phyloP scores from a whole-genome alignment of 192 early-diverging fungal species.

The Helicostylum pulchrum region DNA sequence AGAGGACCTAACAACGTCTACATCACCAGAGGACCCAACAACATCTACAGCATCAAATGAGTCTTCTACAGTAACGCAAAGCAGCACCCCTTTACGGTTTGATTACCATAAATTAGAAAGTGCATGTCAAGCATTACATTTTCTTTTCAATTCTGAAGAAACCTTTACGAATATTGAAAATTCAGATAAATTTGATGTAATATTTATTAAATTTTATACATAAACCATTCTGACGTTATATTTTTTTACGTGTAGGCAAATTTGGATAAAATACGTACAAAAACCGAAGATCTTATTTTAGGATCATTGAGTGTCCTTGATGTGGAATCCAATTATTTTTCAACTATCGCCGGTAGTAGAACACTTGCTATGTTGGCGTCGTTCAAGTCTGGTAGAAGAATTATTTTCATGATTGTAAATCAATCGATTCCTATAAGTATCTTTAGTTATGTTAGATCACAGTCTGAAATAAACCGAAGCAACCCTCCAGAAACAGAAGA shows the following conservation, averaged over 20 bases:
- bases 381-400: background rate
- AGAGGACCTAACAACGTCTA: no score
- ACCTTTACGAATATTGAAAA: background rate
- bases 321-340: background rate
- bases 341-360: conserved; percentile 4
- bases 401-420: background rate
- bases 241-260: background rate
- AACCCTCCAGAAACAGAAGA: no score
- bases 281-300: background rate
- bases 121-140: conserved; percentile 1
- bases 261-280: background rate
- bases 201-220: background rate
- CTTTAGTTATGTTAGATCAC: conserved; percentile 4
- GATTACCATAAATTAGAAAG: conserved; percentile 11
- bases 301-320: background rate
- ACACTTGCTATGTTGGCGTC: conserved; percentile 10
- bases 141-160: background rate
- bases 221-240: no score
- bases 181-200: background rate
- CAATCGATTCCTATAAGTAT: conserved; percentile 4
- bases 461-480: no score
- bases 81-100: no score
- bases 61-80: background rate
- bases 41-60: background rate
- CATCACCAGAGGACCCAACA: background rate